Percentiles rank a stretch among this genome's conserved stretches.
phyloP scores from a whole-genome alignment of 257 asterid genomes.

The Coffea eugenioides region DNA sequence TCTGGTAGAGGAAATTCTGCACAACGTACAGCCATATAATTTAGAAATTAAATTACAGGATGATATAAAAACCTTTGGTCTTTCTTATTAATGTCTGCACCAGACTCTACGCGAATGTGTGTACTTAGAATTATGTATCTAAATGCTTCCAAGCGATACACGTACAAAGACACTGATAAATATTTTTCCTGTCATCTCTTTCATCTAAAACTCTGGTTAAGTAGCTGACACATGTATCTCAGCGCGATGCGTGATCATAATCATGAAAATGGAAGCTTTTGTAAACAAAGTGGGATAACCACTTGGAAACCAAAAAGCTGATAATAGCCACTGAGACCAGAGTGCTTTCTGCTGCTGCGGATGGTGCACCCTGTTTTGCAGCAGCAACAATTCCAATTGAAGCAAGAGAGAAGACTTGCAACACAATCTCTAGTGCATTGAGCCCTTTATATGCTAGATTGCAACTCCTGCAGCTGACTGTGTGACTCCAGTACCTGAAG shows the following conservation, averaged over 20 bases:
- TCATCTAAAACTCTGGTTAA: no score
- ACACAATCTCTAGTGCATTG: constrained; percentile 42
- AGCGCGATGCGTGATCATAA: constrained; percentile 33
- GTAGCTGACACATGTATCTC: no score
- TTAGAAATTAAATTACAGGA: no score
- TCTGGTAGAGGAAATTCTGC: no score
- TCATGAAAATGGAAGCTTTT: constrained; percentile 80
- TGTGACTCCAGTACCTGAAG: constrained; percentile 81
- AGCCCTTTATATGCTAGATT: constrained; percentile 55
- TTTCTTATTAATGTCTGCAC: no score
- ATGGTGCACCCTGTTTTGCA: constrained; percentile 47
- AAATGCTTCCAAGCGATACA: no score
- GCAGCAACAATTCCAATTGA: constrained; percentile 63
- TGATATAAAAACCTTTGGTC: no score
- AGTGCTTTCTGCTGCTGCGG: constrained; percentile 42
- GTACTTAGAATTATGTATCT: no score
- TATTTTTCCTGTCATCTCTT: no score
- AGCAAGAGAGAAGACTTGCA: constrained; percentile 53
- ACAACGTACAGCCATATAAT: no score
- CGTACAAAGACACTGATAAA: no score
- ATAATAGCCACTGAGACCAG: constrained; percentile 51
- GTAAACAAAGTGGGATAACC: constrained; percentile 75
- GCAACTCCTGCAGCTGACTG: constrained; percentile 74
- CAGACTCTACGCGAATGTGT: no score
- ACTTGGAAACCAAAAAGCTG: constrained; percentile 70